These are phyloP conservation scores for Boletus edulis DNA, from an alignment of 768 basidiomycete genomes.

Conservation along the genomic window DNA sequence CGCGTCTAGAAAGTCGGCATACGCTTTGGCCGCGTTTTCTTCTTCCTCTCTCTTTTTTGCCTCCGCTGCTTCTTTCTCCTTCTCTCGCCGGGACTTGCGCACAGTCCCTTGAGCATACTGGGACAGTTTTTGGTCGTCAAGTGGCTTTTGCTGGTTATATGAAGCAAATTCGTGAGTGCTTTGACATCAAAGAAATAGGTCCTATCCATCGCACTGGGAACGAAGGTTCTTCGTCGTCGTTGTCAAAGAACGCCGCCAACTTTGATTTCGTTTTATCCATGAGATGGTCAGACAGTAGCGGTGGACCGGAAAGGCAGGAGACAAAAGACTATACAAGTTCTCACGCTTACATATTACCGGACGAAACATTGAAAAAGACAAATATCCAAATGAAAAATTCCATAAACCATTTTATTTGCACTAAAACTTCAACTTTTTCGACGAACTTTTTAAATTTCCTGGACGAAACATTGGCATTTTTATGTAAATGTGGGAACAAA, in stretches of 20 bases:
- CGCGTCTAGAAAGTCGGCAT: constrained; percentile 80
- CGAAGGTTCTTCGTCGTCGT: constrained; percentile 81
- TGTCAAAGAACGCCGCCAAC: constrained; percentile 80
- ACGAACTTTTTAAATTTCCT: too few relatives aligned
- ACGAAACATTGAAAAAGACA: too few relatives aligned
- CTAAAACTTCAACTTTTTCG: too few relatives aligned
- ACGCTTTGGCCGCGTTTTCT: constrained; percentile 72
- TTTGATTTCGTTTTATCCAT: constrained; percentile 42
- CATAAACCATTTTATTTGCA: too few relatives aligned
- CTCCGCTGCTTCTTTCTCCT: constrained; percentile 90
- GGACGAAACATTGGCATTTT: not conserved
- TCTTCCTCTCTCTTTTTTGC: constrained; percentile 86
- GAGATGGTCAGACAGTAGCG: constrained; percentile 3
- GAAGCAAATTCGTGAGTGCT: constrained; percentile 58
- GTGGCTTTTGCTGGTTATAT: constrained; percentile 72
- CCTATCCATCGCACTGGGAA: constrained; percentile 90
- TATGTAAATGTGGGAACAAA: too few relatives aligned
- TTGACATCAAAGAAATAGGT: constrained; percentile 50
- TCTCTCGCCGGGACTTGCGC: constrained; percentile 87
- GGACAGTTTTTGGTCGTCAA: constrained; percentile 83
- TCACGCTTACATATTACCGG: constrained; percentile 20
- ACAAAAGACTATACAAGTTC: constrained; percentile 13
- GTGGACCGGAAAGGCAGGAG: too few relatives aligned
- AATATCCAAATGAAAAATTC: not conserved
- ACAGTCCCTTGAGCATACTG: constrained; percentile 84